A percentile compares a stretch with the other conserved stretches of the same genome.
These are phyloP conservation scores for Dendryphion nanum DNA, from an alignment of 2,329 filamentous ascomycete species.

Conservation along the genomic window DNA sequence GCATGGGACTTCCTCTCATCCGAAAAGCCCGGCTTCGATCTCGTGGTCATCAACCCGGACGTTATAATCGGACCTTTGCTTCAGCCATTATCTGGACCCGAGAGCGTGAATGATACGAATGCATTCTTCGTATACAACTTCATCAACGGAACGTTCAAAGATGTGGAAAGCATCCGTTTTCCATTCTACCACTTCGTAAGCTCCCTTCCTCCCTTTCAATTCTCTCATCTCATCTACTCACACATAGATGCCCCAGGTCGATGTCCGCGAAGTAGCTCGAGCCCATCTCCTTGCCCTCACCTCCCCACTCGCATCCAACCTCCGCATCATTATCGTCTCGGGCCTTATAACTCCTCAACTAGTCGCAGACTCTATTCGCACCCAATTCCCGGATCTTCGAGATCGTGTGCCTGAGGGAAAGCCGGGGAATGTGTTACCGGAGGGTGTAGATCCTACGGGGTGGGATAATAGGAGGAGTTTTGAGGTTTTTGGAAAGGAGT, in stretches of 20 bases:
- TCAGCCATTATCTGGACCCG: slow-evolving; percentile 59
- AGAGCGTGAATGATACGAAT: slow-evolving; percentile 44
- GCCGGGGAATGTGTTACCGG: slow-evolving; percentile 2
- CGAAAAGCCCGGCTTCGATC: slow-evolving; percentile 38
- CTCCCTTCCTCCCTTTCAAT: slow-evolving; percentile 34
- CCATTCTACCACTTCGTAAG: slow-evolving; percentile 17
- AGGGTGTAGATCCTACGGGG: slow-evolving; percentile 4
- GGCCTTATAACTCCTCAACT: slow-evolving; percentile 37
- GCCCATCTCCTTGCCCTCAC: slow-evolving; percentile 53
- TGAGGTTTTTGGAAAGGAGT: slow-evolving; percentile 8
- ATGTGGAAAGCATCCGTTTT: slow-evolving; percentile 13
- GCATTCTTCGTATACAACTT: slow-evolving; percentile 51
- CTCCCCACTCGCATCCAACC: slow-evolving; percentile 51
- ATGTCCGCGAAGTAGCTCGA: slow-evolving; percentile 41
- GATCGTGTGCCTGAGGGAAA: slow-evolving; percentile 4
- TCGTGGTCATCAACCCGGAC: slow-evolving; percentile 41
- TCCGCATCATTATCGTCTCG: slow-evolving; percentile 60
- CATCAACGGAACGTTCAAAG: slow-evolving; percentile 56
- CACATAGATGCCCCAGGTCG: slow-evolving; percentile 20
- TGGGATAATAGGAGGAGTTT: slow-evolving; percentile 8
- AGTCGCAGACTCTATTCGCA: slow-evolving; percentile 4
- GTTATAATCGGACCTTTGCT: slow-evolving; percentile 45
- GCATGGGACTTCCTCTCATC: slow-evolving; percentile 47
- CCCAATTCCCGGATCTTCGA: slow-evolving; percentile 8
- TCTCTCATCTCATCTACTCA: neutral